Base-by-base conservation (phyloP, 176 grass and related monocot species). In the Avena eriantha region DNA sequence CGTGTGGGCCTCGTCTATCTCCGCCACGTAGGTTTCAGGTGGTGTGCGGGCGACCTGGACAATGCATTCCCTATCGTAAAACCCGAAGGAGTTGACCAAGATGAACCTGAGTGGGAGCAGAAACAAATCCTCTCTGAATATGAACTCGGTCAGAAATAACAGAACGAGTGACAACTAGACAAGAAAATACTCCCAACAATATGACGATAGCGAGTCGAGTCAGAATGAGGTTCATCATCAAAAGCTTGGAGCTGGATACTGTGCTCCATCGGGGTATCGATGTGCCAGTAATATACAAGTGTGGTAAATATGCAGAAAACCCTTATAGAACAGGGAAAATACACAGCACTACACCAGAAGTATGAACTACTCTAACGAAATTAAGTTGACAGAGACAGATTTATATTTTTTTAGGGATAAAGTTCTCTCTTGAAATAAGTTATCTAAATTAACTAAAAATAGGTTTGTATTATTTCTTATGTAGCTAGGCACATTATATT, bases 401-500 rank as follows among this genome's bases (percentile, higher is more conserved):
- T 79, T 59, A 59, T 41, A 31, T 67, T 66, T 66, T 16, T 31
- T 21, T 21, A 26, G 36, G 13, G n/a, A 65, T 39, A 5, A 79
- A 75, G 45, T 50, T 26, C 10, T 64, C 56, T 22, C 21, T 10
- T 35, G 21, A 26, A 86, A 33, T 78, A 71, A 14, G 56, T 39
- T 57, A 58, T 29, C 35, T 59, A 3, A 26, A 56, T 60, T 73
- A 72, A 72, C 26, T 58, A 61, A 85, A 78, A 18, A 1, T 29
- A 50, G 79, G 8, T 71, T 41, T 72, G 39, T 18, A 51, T 76
- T 24, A 47, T 50, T 47, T 48, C 46, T 8, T 72, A 72, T 72
- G 21, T 22, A 56, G 74, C 64, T 80, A 70, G 14, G 13, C 15
- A 54, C 63, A 85, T 69, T 59, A 36, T 67, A 36, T 54, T 86